Conservation (phyloP, 2,329 filamentous ascomycete species). For the Cladophialophora exuberans region DNA sequence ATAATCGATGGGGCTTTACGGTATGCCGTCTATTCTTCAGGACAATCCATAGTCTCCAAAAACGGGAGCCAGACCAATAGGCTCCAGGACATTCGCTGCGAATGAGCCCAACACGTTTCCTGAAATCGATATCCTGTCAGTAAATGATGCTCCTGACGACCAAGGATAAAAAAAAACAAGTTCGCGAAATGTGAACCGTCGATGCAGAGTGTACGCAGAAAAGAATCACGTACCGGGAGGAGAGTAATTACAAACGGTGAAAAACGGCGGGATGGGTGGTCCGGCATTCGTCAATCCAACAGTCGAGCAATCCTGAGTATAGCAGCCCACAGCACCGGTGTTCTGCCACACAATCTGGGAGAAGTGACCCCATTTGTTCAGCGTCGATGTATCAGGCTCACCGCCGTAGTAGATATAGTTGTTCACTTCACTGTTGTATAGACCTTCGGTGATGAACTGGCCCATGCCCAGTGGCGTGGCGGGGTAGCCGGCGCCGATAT, state of each 20-base stretch:
- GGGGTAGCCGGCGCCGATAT: slow-evolving; percentile 73
- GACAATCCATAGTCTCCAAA: slow-evolving; percentile 14
- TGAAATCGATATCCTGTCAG: not conserved
- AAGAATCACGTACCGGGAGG: slow-evolving; percentile 61
- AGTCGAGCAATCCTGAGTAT: slow-evolving; percentile 43
- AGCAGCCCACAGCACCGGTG: slow-evolving; percentile 59
- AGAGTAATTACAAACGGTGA: slow-evolving; percentile 87
- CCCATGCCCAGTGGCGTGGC: slow-evolving; percentile 49
- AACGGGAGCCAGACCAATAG: slow-evolving; percentile 19
- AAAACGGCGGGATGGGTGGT: slow-evolving; percentile 57
- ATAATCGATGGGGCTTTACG: no score
- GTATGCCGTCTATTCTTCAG: no score
- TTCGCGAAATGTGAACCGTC: no score
- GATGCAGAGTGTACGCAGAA: not conserved
- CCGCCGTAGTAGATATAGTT: slow-evolving; percentile 58
- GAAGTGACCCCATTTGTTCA: slow-evolving; percentile 73
- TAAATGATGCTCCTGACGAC: no score
- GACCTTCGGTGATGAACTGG: slow-evolving; percentile 73
- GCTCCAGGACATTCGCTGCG: slow-evolving; percentile 18
- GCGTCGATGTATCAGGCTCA: slow-evolving; percentile 63
- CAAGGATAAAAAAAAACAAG: no score
- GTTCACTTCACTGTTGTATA: slow-evolving; percentile 80
- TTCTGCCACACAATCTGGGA: slow-evolving; percentile 72
- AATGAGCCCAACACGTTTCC: slow-evolving; percentile 24
- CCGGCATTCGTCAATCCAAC: slow-evolving; percentile 45